Percentiles rank a stretch among this genome's conserved stretches.
These are phyloP conservation scores for Chlorella variabilis DNA, from an alignment of 163 green algal genomes.

Conservation along the genomic window DNA sequence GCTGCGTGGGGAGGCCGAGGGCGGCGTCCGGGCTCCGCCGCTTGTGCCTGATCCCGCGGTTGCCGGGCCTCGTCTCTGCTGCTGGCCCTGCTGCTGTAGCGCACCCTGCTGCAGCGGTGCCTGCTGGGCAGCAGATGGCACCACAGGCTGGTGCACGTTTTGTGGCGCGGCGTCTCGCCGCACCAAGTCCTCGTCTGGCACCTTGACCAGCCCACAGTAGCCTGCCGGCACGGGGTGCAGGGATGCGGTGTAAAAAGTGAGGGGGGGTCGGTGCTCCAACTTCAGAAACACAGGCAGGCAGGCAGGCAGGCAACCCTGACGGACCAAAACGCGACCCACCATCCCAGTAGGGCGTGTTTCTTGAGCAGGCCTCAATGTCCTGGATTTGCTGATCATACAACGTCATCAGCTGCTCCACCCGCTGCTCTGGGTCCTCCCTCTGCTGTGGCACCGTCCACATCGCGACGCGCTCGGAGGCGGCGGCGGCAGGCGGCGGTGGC, in stretches of 20 bases:
- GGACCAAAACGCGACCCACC: neutral
- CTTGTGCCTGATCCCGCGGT: neutral
- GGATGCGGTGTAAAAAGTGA: too few species aligned
- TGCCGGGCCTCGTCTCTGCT: neutral
- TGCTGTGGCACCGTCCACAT: constrained; percentile 1
- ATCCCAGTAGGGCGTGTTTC: constrained; percentile 14
- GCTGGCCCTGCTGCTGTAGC: constrained; percentile 2
- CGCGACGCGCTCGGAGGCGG: too few species aligned
- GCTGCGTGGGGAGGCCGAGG: neutral
- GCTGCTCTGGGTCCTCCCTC: constrained; percentile 11
- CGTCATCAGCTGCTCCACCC: neutral
- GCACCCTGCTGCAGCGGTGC: neutral
- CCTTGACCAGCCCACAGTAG: constrained; percentile 39
- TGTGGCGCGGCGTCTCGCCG: neutral
- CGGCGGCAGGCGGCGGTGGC: too few species aligned
- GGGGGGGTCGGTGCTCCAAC: neutral
- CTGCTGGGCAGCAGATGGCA: too few species aligned
- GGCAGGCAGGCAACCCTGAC: neutral
- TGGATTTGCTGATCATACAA: constrained; percentile 28
- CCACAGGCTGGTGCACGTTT: neutral
- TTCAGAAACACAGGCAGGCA: neutral
- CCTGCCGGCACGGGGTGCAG: constrained; percentile 15
- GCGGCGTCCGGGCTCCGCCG: neutral
- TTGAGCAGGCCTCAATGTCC: neutral
- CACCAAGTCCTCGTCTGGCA: constrained; percentile 32